Percentiles rank a stretch among this genome's conserved stretches.
These are phyloP conservation scores for Polymyxa betae DNA, from an alignment of 208 protist genomes.

Conservation along the genomic window DNA sequence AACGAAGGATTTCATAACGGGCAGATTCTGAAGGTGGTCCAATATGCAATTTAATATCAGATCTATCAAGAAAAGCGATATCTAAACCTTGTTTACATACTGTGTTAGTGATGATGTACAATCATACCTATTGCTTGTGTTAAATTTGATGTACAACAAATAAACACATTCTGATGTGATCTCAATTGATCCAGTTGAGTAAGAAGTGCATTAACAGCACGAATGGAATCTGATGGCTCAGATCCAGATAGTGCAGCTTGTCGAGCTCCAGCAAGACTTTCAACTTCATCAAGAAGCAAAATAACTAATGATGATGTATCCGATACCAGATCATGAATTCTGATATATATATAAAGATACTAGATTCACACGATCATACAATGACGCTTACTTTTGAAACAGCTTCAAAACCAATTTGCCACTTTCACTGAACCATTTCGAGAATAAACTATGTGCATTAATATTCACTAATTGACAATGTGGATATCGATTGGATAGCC, in stretches of 20 bases:
- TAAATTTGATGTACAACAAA: slow-evolving; percentile 93
- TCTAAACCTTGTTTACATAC: slow-evolving; percentile 65
- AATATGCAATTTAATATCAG: slow-evolving; percentile 84
- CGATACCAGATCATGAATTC: slow-evolving; percentile 41
- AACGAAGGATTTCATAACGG: slow-evolving; percentile 45
- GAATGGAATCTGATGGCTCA: slow-evolving; percentile 90
- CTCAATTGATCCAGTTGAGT: slow-evolving; percentile 92
- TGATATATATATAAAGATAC: background rate
- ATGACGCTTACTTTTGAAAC: slow-evolving; percentile 73
- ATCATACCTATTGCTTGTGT: slow-evolving; percentile 76
- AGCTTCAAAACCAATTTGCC: slow-evolving; percentile 93
- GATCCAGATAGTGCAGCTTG: slow-evolving; percentile 80
- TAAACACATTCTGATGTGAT: slow-evolving; percentile 80
- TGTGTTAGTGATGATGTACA: background rate
- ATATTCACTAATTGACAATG: slow-evolving; percentile 47
- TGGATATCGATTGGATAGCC: slow-evolving; percentile 60
- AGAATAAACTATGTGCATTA: slow-evolving; percentile 75
- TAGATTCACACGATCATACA: slow-evolving; percentile 30
- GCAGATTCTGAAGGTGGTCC: slow-evolving; percentile 41
- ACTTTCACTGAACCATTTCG: slow-evolving; percentile 94
- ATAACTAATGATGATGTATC: slow-evolving; percentile 1
- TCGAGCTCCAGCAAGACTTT: slow-evolving; percentile 87
- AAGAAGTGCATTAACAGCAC: slow-evolving; percentile 91
- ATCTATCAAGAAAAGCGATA: slow-evolving; percentile 89
- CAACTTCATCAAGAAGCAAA: slow-evolving; percentile 89